These are phyloP conservation scores for Peronospora tabacina DNA, from an alignment of 352 stramenopile genomes.

Conservation along the genomic window DNA sequence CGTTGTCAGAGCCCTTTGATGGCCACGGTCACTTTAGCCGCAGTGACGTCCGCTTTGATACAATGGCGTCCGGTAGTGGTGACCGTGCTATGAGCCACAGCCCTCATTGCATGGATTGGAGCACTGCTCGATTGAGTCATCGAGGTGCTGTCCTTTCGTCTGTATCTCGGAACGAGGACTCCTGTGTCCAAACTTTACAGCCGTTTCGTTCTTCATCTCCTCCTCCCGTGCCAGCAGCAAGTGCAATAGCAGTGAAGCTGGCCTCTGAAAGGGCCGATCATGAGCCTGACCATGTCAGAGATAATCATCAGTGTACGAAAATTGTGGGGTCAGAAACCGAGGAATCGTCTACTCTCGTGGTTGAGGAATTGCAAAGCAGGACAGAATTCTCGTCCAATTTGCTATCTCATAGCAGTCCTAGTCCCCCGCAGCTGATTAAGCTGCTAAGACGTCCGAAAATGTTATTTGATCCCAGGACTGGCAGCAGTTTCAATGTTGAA, in stretches of 20 bases:
- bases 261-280: slow-evolving; percentile 1
- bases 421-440: slow-evolving; percentile 30
- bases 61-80: slow-evolving; percentile 5
- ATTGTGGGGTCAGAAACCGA: slow-evolving; percentile 10
- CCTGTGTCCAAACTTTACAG: slow-evolving; percentile 1
- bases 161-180: background rate
- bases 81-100: slow-evolving; percentile 15
- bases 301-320: background rate
- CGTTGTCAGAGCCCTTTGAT: slow-evolving; percentile 9
- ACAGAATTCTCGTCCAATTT: slow-evolving; percentile 17
- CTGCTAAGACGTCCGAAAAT: slow-evolving; percentile 61
- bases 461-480: slow-evolving; percentile 68
- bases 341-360: slow-evolving; percentile 5
- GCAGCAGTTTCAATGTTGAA: slow-evolving; percentile 42
- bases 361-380: slow-evolving; percentile 6
- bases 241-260: slow-evolving; percentile 4
- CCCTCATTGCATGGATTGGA: slow-evolving; percentile 18
- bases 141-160: slow-evolving; percentile 3
- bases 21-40: slow-evolving; percentile 24
- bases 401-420: slow-evolving; percentile 16
- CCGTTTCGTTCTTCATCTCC: slow-evolving; percentile 1
- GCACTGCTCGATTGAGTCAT: slow-evolving; percentile 2
- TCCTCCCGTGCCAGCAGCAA: background rate
- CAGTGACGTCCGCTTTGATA: slow-evolving; percentile 28
- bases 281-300: background rate